Base-by-base conservation (phyloP, 306 rosid genomes). In the Lagenaria siceraria region DNA sequence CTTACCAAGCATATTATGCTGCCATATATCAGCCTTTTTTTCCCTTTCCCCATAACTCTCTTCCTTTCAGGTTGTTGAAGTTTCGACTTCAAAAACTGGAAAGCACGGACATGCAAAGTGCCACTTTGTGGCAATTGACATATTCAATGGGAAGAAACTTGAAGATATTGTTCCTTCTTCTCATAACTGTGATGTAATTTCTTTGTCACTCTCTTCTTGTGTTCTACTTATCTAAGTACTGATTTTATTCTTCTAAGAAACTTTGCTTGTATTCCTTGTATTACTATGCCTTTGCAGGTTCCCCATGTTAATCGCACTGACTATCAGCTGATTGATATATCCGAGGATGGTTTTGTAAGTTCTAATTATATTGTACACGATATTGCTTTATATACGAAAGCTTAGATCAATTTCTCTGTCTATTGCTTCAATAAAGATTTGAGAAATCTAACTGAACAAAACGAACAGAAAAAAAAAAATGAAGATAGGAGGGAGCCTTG, bases 91-190 rank as follows among this genome's bases (percentile, higher is more conserved):
- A 48, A 88, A 88, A 77, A 87, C 92, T 6, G 92, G 92, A 25
- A 90, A 88, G 88, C 96, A 87, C 42, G 96, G 91, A 75, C 92
- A 87, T 74, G 93, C 96, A 7, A 90, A 88, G 80, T 88, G 96
- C 51, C 96, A 90, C 86, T 90, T 90, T 84, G 91, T 90, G 73
- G 96, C 63, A 14, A 88, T 86, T 77, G 93, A 90, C 80, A 87
- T 87, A 35, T 88, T 90, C 81, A 89, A 88, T 59, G 93, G 91
- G 78, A 90, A 88, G 84, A 88, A 84, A 79, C 93, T 90, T 66
- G 90, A 90, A 78, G 96, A 88, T 84, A 86, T 90, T 19, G 91
- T 88, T 58, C 96, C 96, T 62, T 90, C 91, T 0, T 88, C 91
- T 80, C 93, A 90, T 86, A 87, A 90, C 79, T 88, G 88, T 86